A percentile compares a stretch with the other conserved stretches of the same genome.
Conservation (phyloP, 148 eudicot species). For the Camellia lanceoleosa region DNA sequence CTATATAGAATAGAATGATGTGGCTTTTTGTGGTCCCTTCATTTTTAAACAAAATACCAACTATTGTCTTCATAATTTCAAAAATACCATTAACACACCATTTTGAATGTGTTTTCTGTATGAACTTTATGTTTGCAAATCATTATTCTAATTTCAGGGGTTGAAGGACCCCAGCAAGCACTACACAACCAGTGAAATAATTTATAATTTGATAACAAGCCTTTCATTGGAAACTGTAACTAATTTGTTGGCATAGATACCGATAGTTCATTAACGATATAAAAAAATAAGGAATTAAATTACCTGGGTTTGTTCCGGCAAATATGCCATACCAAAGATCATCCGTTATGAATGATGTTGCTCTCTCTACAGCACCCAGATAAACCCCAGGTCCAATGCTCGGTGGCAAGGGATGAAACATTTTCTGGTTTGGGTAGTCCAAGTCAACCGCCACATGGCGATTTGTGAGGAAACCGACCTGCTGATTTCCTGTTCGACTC, state of each 20-base stretch:
- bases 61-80: too few relatives aligned
- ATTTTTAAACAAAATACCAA: too few relatives aligned
- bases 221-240: not conserved
- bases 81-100: too few relatives aligned
- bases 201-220: not conserved
- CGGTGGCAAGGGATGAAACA: constrained; percentile 77
- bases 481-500: constrained; percentile 59
- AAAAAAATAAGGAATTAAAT: constrained; percentile 9
- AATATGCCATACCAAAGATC: constrained; percentile 73
- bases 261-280: not conserved
- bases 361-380: constrained; percentile 74
- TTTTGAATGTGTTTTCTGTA: too few relatives aligned
- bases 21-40: too few relatives aligned
- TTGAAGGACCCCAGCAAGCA: too few relatives aligned
- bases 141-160: too few relatives aligned
- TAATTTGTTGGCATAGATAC: not conserved
- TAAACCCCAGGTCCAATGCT: constrained; percentile 75
- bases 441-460: constrained; percentile 78
- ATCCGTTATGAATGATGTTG: constrained; percentile 65
- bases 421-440: constrained; percentile 70
- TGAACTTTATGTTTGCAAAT: too few relatives aligned
- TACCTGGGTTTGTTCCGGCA: constrained; percentile 77
- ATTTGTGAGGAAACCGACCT: constrained; percentile 68
- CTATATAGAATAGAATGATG: too few relatives aligned
- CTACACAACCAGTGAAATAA: not conserved